Evolutionary conservation across 2,329 filamentous ascomycete species (phyloP).

Genomic region (Monosporascus sp.): DNA sequence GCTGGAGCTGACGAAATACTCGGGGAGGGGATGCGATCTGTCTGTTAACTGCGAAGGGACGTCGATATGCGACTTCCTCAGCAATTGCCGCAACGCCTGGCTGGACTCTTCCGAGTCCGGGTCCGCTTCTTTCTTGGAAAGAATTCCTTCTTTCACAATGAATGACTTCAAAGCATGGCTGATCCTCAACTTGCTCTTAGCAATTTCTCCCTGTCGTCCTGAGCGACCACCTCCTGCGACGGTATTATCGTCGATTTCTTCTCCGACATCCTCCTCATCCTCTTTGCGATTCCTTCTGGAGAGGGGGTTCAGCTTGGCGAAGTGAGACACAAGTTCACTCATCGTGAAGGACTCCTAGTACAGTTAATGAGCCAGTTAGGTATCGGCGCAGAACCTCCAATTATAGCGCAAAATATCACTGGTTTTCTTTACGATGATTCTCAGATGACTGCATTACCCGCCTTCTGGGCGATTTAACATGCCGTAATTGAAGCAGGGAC

Average conservation of each 20-base stretch:
- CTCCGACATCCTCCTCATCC: constrained; percentile 48
- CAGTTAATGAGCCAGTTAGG: no score
- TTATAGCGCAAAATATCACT: no score
- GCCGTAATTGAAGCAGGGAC: no score
- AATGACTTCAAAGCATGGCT: constrained; percentile 54
- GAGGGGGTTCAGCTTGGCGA: constrained; percentile 37
- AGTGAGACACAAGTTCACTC: constrained; percentile 18
- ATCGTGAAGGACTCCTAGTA: constrained; percentile 9
- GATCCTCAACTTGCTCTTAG: constrained; percentile 51
- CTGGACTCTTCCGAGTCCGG: constrained; percentile 39
- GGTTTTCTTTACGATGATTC: no score
- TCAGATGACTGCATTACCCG: no score
- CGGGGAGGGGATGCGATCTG: constrained; percentile 54
- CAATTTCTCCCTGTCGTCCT: constrained; percentile 38
- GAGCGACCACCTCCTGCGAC: constrained; percentile 57
- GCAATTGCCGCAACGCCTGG: constrained; percentile 41
- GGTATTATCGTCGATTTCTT: constrained; percentile 43
- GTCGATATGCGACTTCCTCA: constrained; percentile 52
- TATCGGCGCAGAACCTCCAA: no score
- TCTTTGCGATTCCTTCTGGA: constrained; percentile 18
- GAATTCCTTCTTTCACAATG: constrained; percentile 45
- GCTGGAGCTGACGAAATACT: constrained; percentile 68
- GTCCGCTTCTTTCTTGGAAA: constrained; percentile 43
- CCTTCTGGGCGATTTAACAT: no score
- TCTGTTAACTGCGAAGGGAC: constrained; percentile 52